Percentiles rank a stretch among this genome's conserved stretches.
phyloP scores from a whole-genome alignment of 73 alveolate species.

The Symbiodinium natans region DNA sequence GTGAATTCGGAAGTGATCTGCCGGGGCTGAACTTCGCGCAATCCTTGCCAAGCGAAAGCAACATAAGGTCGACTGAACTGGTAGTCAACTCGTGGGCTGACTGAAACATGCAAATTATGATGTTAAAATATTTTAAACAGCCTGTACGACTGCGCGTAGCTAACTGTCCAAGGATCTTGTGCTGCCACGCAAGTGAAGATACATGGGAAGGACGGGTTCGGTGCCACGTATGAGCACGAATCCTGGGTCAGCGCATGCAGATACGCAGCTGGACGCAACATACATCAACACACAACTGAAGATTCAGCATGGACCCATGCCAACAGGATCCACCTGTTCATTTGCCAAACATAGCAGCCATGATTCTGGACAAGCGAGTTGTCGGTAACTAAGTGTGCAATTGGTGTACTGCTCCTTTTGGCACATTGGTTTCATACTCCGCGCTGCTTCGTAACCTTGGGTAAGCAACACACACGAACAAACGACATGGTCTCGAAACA shows the following conservation, averaged over 20 bases:
- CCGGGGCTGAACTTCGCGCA: conserved; percentile 76
- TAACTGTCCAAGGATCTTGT: conserved; percentile 8
- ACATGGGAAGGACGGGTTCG: conserved; percentile 60
- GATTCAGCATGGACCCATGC: too few relatives aligned
- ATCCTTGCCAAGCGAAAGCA: background rate
- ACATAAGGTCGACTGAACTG: background rate
- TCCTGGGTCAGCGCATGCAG: background rate
- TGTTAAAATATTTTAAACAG: too few relatives aligned
- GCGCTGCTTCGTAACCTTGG: conserved; percentile 27
- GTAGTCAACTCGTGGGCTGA: too few relatives aligned
- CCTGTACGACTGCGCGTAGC: background rate
- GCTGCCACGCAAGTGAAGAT: conserved; percentile 53
- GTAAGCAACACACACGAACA: background rate
- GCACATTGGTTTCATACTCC: background rate
- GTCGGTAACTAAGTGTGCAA: conserved; percentile 65
- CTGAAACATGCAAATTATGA: too few relatives aligned
- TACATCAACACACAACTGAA: too few relatives aligned
- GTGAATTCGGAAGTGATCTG: conserved; percentile 36
- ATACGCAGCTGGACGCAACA: too few relatives aligned
- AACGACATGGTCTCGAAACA: background rate
- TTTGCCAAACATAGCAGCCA: background rate
- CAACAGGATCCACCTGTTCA: too few relatives aligned
- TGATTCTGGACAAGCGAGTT: conserved; percentile 56
- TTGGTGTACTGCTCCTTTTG: conserved; percentile 59
- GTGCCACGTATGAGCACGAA: conserved; percentile 48